Conservation (phyloP, 2,329 filamentous ascomycete species). For the Simplicillium aogashimaense region DNA sequence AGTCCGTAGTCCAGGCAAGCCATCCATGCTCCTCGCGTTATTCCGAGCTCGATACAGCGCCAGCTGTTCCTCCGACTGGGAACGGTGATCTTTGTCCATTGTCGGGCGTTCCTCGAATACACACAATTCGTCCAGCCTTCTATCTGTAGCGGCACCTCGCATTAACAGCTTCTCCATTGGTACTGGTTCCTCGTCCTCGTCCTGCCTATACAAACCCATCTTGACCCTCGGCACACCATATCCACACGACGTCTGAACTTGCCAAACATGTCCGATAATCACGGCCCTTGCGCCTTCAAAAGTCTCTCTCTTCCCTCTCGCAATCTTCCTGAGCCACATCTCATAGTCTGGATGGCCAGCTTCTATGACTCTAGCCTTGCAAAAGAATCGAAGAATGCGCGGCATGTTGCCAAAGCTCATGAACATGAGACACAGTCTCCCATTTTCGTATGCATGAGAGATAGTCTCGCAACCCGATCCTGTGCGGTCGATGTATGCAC, state of each 20-base stretch:
- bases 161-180: constrained; percentile 7
- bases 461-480: constrained; percentile 72
- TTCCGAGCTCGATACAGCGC: constrained; percentile 42
- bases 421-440: constrained; percentile 66
- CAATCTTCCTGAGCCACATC: constrained; percentile 32
- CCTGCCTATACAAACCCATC: constrained; percentile 25
- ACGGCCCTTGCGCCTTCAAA: constrained; percentile 47
- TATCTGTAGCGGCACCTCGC: constrained; percentile 14
- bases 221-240: constrained; percentile 50
- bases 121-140: constrained; percentile 22
- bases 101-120: constrained; percentile 46
- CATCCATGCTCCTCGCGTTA: constrained; percentile 48
- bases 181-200: constrained; percentile 6
- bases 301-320: constrained; percentile 21
- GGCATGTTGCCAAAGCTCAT: constrained; percentile 51
- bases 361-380: constrained; percentile 48
- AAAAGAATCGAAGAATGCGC: constrained; percentile 56
- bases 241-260: constrained; percentile 59
- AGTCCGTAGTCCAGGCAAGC: constrained; percentile 43
- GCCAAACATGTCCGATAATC: constrained; percentile 50
- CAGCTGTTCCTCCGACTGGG: too few species aligned
- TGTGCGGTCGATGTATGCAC: constrained; percentile 63
- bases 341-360: constrained; percentile 41
- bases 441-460: constrained; percentile 67
- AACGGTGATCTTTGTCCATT: constrained; percentile 23